Evolutionary conservation across 2,329 filamentous ascomycete species (phyloP), one percentile per base, ranked within the genome.

Genomic region (Paramyrothecium sp.): DNA sequence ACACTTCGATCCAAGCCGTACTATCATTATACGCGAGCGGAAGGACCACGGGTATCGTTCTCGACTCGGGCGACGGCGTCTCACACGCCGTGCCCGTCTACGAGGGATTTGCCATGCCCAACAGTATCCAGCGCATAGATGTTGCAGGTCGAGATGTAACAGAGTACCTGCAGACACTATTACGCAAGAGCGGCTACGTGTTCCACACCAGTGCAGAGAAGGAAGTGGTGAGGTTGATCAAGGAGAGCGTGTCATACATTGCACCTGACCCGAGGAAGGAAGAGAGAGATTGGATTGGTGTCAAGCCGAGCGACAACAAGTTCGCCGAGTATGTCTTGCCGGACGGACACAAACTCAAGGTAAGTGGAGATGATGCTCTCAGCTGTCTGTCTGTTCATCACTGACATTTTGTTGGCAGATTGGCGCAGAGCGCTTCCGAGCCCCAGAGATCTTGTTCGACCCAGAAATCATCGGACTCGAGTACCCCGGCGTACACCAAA

Each of bases 161-260:
- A 51, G 95, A 99, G 75, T 88, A 99, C 71, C 81, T 99, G 77
- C 95, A 99, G 76, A 88, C 89, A 59, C 78, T 98, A 65, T 80
- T 99, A 65, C 86, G 95, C 69, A 98, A 97, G 81, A 91, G 88
- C 66, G 95, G 95, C 53, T 92, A 95, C 71, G 87, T 97, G 19
- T 96, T 99, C 73, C 94, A 98, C 76, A 99, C 95, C 19, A 97
- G 92, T 71, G 95, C 95, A 13, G 95, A 99, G 81, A 99, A 99
- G 79, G 95, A 99, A 77, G 92, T 97, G n/a, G 95, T 99, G 57
- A 87, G 94, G 63, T 84, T 92, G 74, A 97, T 99, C 78, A 99
- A 99, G 79, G 95, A 99, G 81, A 91, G 90, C 70, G 89, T 92
- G 51, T 90, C 91, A 57, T 99, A 98, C 72, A 89, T 99, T 44